Base-by-base conservation (phyloP, 305 asterid genomes). In the Rubia peregrina region DNA sequence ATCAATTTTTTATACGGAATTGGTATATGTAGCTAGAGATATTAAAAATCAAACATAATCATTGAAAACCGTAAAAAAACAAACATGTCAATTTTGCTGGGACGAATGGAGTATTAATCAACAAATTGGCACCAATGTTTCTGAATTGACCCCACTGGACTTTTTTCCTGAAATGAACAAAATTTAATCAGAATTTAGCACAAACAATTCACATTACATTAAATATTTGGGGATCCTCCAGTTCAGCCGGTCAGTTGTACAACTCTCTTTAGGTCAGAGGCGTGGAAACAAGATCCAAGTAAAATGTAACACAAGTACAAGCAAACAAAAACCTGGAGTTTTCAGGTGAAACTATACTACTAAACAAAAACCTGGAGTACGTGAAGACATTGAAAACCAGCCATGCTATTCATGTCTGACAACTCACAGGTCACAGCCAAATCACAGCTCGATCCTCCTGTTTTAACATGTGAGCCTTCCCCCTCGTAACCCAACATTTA, bases 391-490 rank as follows among this genome's bases (percentile, higher is more conserved):
- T 59, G 74, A 68, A 80, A 73, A 75, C 79, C 72, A 72, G 61
- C 11, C 44, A 33, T 19, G 40, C 65, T 72, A 76, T 71, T 76
- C 53, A 51, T 16, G 73, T 73, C 71, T 71, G 76, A 80, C 60
- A 61, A 76, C 80, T 64, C 72, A 87, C 80, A 62, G 11, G 40
- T 6, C 59, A 51, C 59, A 51, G 59, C 59, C 59, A 51, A 61
- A 33, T 38, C 67, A 63, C 64, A 53, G 65, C 80, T 78, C 66
- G 71, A 66, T 79, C 75, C 64, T 61, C 87, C 96, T 86, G 90
- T 72, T 75, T 61, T 74, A 70, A 40, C 84, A 79, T 73, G 81
- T 82, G 79, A 85, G 82, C 71, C 57, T 61, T 64, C 74, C 62
- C 76, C 73, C 76, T 67, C 14, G 30, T 30, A 65, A 77, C 66